Percentiles rank a stretch among this genome's conserved stretches.
Conservation (phyloP, 2,329 filamentous ascomycete genomes). For the Fusarium zealandicum region DNA sequence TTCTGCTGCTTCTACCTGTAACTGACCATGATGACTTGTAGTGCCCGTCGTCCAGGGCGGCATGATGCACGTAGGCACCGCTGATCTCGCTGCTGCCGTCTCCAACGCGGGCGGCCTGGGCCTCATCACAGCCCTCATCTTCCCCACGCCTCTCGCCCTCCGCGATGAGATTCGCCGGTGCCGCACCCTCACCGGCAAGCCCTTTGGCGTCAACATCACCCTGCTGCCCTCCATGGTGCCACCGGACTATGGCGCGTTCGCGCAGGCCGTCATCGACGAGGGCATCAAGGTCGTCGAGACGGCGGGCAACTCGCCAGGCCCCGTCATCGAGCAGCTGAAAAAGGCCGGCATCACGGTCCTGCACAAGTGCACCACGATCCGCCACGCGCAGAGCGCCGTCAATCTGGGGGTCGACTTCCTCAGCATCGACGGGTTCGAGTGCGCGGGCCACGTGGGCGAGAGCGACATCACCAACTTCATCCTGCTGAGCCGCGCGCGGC, state of each 20-base stretch:
- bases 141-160: slow-evolving; percentile 88
- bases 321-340: slow-evolving; percentile 90
- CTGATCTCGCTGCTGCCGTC: slow-evolving; percentile 78
- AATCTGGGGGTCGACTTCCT: slow-evolving; percentile 97
- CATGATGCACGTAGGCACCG: slow-evolving; percentile 87
- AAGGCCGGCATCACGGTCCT: slow-evolving; percentile 78
- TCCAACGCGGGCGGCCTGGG: slow-evolving; percentile 84
- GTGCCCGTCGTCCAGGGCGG: slow-evolving; percentile 86
- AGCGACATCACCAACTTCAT: slow-evolving; percentile 90
- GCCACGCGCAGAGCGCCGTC: slow-evolving; percentile 88
- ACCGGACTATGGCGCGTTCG: slow-evolving; percentile 91
- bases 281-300: slow-evolving; percentile 92
- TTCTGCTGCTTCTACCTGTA: neutral
- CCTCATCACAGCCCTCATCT: slow-evolving; percentile 87
- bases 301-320: slow-evolving; percentile 85
- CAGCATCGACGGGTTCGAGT: slow-evolving; percentile 97
- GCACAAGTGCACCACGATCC: slow-evolving; percentile 97
- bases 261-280: slow-evolving; percentile 91
- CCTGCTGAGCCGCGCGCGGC: slow-evolving; percentile 82
- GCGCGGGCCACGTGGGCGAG: slow-evolving; percentile 88
- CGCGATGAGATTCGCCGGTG: slow-evolving; percentile 92
- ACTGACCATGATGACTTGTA: slow-evolving; percentile 43
- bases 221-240: slow-evolving; percentile 88
- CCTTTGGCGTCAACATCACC: slow-evolving; percentile 95
- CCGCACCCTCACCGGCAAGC: slow-evolving; percentile 77